Percentiles rank a stretch among this genome's conserved stretches.
phyloP scores from a whole-genome alignment of 352 stramenopile species.

The Phytophthora crassamura region DNA sequence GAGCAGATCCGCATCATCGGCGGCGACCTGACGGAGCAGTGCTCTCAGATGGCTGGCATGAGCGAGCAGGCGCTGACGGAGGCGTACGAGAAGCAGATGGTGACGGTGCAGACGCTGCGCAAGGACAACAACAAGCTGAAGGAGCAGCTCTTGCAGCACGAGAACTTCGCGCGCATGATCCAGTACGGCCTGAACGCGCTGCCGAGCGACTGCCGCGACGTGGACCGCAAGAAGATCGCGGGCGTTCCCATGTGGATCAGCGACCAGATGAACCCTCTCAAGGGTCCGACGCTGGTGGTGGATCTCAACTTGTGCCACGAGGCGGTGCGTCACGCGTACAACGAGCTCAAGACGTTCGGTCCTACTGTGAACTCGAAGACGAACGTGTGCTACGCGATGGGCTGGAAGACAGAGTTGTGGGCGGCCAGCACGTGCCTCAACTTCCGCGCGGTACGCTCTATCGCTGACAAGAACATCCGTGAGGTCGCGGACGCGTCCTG shows the following conservation, averaged over 20 bases:
- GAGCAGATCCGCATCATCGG: conserved; percentile 88
- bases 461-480: conserved; percentile 69
- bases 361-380: conserved; percentile 84
- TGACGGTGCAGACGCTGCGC: conserved; percentile 78
- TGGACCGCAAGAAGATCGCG: conserved; percentile 81
- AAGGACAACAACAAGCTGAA: conserved; percentile 89
- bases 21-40: conserved; percentile 77
- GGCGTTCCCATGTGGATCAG: conserved; percentile 81
- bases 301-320: conserved; percentile 83
- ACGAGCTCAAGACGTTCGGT: conserved; percentile 78
- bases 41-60: conserved; percentile 83
- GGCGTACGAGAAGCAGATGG: conserved; percentile 86
- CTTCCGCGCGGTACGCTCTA: conserved; percentile 72
- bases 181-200: conserved; percentile 83
- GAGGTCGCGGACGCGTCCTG: conserved; percentile 78
- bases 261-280: conserved; percentile 82
- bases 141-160: conserved; percentile 81
- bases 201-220: conserved; percentile 77
- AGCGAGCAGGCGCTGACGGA: conserved; percentile 81
- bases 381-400: conserved; percentile 88
- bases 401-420: conserved; percentile 87
- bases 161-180: conserved; percentile 88
- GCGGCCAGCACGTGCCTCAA: conserved; percentile 77
- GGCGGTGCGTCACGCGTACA: conserved; percentile 79
- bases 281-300: conserved; percentile 76